These are phyloP conservation scores for Eudorina sp. DNA, from an alignment of 139 green algal genomes.

Conservation along the genomic window DNA sequence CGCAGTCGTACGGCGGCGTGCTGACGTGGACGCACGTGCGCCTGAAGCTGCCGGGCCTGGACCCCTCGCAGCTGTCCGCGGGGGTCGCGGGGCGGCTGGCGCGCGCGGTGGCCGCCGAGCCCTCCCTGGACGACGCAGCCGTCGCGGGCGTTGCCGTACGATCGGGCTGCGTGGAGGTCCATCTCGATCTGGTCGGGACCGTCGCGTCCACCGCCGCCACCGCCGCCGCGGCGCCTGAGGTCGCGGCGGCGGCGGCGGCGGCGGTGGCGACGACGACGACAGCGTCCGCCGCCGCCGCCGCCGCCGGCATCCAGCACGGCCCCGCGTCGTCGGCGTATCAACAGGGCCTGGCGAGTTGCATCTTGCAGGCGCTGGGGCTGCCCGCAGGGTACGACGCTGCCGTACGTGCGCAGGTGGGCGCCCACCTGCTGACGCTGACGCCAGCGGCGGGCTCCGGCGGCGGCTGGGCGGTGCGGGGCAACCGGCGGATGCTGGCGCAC, in stretches of 20 bases:
- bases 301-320: background rate
- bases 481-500: slow-evolving; percentile 18
- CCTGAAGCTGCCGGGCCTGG: background rate
- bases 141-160: background rate
- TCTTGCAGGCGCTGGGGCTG: slow-evolving; percentile 18
- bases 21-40: background rate
- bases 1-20: background rate
- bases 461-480: slow-evolving; percentile 19
- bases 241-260: background rate
- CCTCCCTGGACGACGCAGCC: no score
- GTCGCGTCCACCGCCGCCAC: background rate
- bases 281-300: no score
- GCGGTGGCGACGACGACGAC: no score
- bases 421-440: slow-evolving; percentile 45
- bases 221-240: background rate
- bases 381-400: background rate
- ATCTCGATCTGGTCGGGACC: slow-evolving; percentile 5
- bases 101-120: background rate
- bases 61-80: background rate
- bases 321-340: background rate
- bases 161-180: slow-evolving; percentile 13
- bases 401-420: slow-evolving; percentile 40
- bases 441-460: background rate
- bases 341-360: background rate
- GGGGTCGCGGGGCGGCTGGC: background rate